Evolutionary conservation across 2,329 filamentous ascomycete genomes (phyloP).

Genomic region (Curvularia verruculosa): DNA sequence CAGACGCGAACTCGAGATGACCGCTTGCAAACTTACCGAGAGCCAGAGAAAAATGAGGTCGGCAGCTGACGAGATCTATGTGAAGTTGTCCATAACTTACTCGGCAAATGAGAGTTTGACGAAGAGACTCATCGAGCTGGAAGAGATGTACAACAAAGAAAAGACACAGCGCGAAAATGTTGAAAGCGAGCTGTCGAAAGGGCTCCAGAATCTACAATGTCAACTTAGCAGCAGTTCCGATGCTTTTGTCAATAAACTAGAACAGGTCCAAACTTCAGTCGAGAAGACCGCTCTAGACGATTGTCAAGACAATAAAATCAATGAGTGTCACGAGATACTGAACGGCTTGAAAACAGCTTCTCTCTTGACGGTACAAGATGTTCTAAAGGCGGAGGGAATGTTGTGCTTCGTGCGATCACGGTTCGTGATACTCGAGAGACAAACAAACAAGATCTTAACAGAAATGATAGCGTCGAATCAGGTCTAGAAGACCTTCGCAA

Average conservation of each 20-base stretch:
- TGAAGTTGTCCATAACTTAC: constrained; percentile 18
- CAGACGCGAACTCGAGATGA: constrained; percentile 16
- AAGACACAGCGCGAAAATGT: constrained; percentile 27
- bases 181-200: constrained; percentile 28
- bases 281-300: constrained; percentile 6
- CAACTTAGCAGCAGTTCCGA: constrained; percentile 19
- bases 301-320: constrained; percentile 6
- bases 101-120: constrained; percentile 19
- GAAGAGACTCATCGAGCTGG: constrained; percentile 19
- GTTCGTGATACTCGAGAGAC: constrained; percentile 14
- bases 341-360: constrained; percentile 23
- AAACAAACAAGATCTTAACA: constrained; percentile 9
- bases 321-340: constrained; percentile 29
- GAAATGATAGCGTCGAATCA: constrained; percentile 22
- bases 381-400: constrained; percentile 32
- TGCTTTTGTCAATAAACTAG: constrained; percentile 24
- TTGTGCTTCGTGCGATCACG: constrained; percentile 29
- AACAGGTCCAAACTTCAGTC: constrained; percentile 18
- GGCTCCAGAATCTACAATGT: constrained; percentile 22
- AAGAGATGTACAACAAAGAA: constrained; percentile 26
- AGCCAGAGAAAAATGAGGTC: constrained; percentile 21
- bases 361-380: constrained; percentile 27
- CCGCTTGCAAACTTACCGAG: constrained; percentile 17
- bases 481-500: constrained; percentile 21
- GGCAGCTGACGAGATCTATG: constrained; percentile 25